These are phyloP conservation scores for Raffaelea ambrosiae DNA, from an alignment of 2,329 filamentous ascomycete species.

Conservation along the genomic window DNA sequence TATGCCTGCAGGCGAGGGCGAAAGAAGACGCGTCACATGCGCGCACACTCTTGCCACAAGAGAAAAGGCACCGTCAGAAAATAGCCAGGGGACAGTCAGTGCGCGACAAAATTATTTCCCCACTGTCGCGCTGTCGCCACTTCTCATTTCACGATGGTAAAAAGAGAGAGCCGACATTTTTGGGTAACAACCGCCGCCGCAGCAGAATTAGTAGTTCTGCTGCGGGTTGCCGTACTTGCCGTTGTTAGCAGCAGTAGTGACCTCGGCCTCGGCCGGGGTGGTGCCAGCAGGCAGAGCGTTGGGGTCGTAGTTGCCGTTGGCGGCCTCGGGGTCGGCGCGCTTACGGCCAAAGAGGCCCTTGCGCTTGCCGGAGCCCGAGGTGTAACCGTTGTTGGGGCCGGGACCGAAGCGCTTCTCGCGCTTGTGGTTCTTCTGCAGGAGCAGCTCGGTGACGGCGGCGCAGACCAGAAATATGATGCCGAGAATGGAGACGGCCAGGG, in stretches of 20 bases:
- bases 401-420: slow-evolving; percentile 32
- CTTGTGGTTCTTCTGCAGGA: slow-evolving; percentile 20
- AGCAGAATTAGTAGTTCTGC: not conserved
- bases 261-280: slow-evolving; percentile 6
- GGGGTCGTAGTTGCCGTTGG: slow-evolving; percentile 13
- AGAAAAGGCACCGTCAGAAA: too few relatives aligned
- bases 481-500: slow-evolving; percentile 70
- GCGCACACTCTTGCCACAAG: too few relatives aligned
- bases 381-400: slow-evolving; percentile 31
- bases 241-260: not conserved
- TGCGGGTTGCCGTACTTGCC: slow-evolving; percentile 12
- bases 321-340: slow-evolving; percentile 7
- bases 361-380: slow-evolving; percentile 23
- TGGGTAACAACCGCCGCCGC: not conserved
- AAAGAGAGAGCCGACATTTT: too few relatives aligned
- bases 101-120: too few relatives aligned
- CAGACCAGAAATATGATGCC: slow-evolving; percentile 40
- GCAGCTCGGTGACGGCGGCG: slow-evolving; percentile 17
- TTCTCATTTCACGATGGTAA: too few relatives aligned
- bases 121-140: too few relatives aligned
- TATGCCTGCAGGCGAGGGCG: too few relatives aligned
- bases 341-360: slow-evolving; percentile 18
- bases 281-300: slow-evolving; percentile 26
- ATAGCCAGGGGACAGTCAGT: too few relatives aligned
- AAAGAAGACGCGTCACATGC: too few relatives aligned